Evolutionary conservation across 805 yeast genomes (phyloP).

Genomic region (Isabelozyma gotoi): DNA sequence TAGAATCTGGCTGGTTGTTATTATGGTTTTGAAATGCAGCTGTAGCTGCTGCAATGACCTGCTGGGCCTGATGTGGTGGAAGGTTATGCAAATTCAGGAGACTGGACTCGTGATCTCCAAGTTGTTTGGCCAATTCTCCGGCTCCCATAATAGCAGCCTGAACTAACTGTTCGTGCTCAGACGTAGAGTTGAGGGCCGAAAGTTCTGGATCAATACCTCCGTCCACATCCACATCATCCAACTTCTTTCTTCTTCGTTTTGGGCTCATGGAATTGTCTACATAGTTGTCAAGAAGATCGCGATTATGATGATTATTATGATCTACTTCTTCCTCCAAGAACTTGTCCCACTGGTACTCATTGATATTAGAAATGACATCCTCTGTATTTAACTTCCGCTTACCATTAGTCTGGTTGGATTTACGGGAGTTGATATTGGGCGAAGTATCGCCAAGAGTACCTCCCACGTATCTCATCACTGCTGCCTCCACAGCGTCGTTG

Average conservation of each 20-base stretch:
- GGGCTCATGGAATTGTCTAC: neutral
- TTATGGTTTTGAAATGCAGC: slow-evolving; percentile 20
- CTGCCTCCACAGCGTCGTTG: slow-evolving; percentile 69
- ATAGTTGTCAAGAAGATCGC: slow-evolving; percentile 5
- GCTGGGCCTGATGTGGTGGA: slow-evolving; percentile 27
- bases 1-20: slow-evolving; percentile 10
- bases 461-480: slow-evolving; percentile 72
- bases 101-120: slow-evolving; percentile 21
- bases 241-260: slow-evolving; percentile 12
- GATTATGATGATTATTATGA: neutral
- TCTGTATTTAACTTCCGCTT: slow-evolving; percentile 9
- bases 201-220: slow-evolving; percentile 40
- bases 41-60: slow-evolving; percentile 25
- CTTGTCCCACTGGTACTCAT: slow-evolving; percentile 2
- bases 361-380: slow-evolving; percentile 1
- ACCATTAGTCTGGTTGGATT: slow-evolving; percentile 2
- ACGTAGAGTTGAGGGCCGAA: slow-evolving; percentile 30
- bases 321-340: slow-evolving; percentile 1
- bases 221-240: slow-evolving; percentile 3
- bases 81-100: slow-evolving; percentile 8
- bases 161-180: slow-evolving; percentile 63
- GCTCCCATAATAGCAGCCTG: slow-evolving; percentile 73
- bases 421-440: slow-evolving; percentile 7
- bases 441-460: slow-evolving; percentile 48
- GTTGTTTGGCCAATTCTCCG: slow-evolving; percentile 53